Evolutionary conservation across 164 flowering plant species (phyloP).

Genomic region (Dillenia suffruticosa): DNA sequence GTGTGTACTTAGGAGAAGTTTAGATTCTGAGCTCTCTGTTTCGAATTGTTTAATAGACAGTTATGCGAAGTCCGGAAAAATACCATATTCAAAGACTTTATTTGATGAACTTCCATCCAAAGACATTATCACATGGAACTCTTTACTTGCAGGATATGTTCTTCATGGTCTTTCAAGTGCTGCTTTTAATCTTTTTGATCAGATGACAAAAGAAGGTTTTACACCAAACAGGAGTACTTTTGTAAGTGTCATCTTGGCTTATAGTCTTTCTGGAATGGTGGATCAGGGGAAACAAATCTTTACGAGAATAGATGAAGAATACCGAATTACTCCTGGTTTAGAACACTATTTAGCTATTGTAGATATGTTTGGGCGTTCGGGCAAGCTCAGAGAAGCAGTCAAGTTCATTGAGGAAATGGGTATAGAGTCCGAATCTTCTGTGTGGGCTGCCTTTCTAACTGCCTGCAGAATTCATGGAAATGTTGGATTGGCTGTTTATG

Average conservation of each 20-base stretch:
- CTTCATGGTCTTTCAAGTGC: conserved; percentile 37
- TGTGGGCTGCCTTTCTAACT: conserved; percentile 48
- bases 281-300: conserved; percentile 43
- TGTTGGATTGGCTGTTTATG: conserved; percentile 27
- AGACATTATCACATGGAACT: conserved; percentile 57
- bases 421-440: conserved; percentile 27
- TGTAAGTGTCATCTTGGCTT: conserved; percentile 34
- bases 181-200: conserved; percentile 45
- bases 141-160: conserved; percentile 40
- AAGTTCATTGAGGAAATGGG: conserved; percentile 42
- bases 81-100: conserved; percentile 32
- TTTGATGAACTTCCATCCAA: conserved; percentile 36
- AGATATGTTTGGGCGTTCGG: conserved; percentile 53
- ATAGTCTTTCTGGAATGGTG: conserved; percentile 35
- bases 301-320: conserved; percentile 32
- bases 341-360: conserved; percentile 60
- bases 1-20: conserved; percentile 33
- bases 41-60: conserved; percentile 45
- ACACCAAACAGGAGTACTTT: conserved; percentile 52
- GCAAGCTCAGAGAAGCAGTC: conserved; percentile 43
- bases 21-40: conserved; percentile 34
- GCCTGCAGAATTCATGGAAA: conserved; percentile 40
- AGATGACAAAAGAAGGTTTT: conserved; percentile 32
- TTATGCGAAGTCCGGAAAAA: conserved; percentile 50
- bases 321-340: conserved; percentile 36